Percentiles rank a stretch among this genome's conserved stretches.
These are phyloP conservation scores for Phytopythium delawarense DNA, from an alignment of 352 stramenopile species.

Conservation along the genomic window DNA sequence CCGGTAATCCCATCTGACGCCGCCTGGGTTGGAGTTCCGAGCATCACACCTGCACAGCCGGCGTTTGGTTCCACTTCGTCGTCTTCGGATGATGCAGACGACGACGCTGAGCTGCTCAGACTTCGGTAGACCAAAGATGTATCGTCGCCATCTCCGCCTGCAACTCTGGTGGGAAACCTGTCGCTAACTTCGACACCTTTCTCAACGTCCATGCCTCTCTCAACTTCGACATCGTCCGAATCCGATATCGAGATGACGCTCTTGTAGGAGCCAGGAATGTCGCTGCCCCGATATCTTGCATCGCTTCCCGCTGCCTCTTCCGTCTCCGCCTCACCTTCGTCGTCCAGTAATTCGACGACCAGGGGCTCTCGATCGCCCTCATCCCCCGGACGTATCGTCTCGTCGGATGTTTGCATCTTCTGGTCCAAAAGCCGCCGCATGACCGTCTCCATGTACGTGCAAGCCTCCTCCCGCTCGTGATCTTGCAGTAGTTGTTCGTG, in stretches of 20 bases:
- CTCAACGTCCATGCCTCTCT: background rate
- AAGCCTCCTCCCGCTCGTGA: background rate
- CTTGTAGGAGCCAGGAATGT: background rate
- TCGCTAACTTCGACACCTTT: background rate
- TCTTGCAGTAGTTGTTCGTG: background rate
- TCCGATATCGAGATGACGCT: slow-evolving; percentile 3
- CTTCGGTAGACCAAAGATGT: background rate
- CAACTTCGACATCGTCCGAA: background rate
- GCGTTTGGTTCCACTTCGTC: background rate
- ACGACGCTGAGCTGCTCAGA: background rate
- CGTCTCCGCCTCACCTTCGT: background rate
- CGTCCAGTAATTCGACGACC: background rate
- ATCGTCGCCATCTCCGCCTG: background rate
- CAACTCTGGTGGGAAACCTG: background rate
- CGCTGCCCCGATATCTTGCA: background rate
- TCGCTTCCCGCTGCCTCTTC: background rate
- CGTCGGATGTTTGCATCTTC: background rate
- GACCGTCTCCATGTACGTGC: background rate
- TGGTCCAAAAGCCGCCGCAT: background rate
- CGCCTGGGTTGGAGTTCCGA: background rate
- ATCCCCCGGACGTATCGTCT: background rate
- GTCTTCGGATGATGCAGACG: background rate
- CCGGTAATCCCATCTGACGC: background rate
- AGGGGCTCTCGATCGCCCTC: background rate
- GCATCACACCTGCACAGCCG: background rate